Evolutionary conservation across 805 yeast species (phyloP).

Genomic region (Saturnispora sanitii): DNA sequence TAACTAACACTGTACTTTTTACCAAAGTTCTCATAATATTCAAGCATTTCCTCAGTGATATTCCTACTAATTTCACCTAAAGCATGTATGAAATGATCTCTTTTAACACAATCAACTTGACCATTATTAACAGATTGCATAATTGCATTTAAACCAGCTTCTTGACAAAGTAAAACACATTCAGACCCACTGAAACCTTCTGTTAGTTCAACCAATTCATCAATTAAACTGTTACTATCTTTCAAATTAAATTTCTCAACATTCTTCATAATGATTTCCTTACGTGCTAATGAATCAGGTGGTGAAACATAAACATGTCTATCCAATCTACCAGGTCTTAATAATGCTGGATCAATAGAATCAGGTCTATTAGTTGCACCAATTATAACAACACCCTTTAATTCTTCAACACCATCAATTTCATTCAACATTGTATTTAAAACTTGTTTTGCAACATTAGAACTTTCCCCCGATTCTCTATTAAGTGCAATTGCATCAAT

Average conservation of each 20-base stretch:
- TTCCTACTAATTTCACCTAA: slow-evolving; percentile 59
- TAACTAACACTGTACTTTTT: slow-evolving; percentile 21
- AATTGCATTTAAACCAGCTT: slow-evolving; percentile 90
- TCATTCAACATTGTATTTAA: slow-evolving; percentile 86
- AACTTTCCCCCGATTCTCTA: slow-evolving; percentile 50
- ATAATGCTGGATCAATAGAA: slow-evolving; percentile 81
- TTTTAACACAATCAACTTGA: slow-evolving; percentile 22
- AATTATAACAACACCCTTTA: slow-evolving; percentile 85
- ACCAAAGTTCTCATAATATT: slow-evolving; percentile 55
- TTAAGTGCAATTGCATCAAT: slow-evolving; percentile 86
- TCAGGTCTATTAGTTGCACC: slow-evolving; percentile 97
- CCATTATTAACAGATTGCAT: slow-evolving; percentile 63
- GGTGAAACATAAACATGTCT: slow-evolving; percentile 89
- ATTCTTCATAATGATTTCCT: slow-evolving; percentile 65
- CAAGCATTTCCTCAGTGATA: slow-evolving; percentile 78
- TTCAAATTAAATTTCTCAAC: slow-evolving; percentile 56
- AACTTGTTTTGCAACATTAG: slow-evolving; percentile 74
- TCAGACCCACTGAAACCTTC: slow-evolving; percentile 98
- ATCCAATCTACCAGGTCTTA: slow-evolving; percentile 94
- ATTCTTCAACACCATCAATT: slow-evolving; percentile 93
- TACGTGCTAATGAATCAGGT: slow-evolving; percentile 74
- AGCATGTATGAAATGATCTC: slow-evolving; percentile 52
- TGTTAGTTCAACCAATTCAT: slow-evolving; percentile 48
- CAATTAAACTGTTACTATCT: slow-evolving; percentile 28
- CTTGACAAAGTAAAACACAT: slow-evolving; percentile 83